Conservation (phyloP, 202 grass and related monocot species). For the Carex arenaria region DNA sequence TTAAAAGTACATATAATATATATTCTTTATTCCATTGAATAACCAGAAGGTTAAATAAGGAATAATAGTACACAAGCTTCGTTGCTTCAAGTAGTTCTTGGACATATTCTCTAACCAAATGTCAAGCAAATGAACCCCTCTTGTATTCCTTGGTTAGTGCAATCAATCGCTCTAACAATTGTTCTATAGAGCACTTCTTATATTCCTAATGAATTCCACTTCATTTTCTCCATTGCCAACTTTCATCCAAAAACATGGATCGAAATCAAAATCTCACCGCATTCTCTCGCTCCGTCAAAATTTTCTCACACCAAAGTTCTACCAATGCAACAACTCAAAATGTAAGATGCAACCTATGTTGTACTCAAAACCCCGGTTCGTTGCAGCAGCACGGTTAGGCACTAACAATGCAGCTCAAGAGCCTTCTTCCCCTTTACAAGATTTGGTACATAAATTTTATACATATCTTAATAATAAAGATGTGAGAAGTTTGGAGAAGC, state of each 20-base stretch:
- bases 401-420: conserved; percentile 11
- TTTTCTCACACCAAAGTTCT: neutral
- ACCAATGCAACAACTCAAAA: neutral
- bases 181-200: conserved; percentile 22
- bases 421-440: conserved; percentile 31
- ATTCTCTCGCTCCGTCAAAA: neutral
- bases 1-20: too few species aligned
- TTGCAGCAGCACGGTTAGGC: conserved; percentile 24
- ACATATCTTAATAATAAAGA: conserved; percentile 61
- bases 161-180: neutral
- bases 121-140: conserved; percentile 27
- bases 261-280: conserved; percentile 17
- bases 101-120: conserved; percentile 25
- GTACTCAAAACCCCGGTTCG: conserved; percentile 10
- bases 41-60: neutral
- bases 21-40: conserved; percentile 16
- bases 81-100: neutral
- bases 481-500: conserved; percentile 37
- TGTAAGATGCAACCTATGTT: conserved; percentile 18
- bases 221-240: conserved; percentile 28
- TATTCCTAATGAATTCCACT: conserved; percentile 26
- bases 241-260: conserved; percentile 25
- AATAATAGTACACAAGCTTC: neutral
- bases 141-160: conserved; percentile 1
- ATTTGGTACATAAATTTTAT: conserved; percentile 53